These are phyloP conservation scores for Kandelia obovata DNA, from an alignment of 345 rosid species.

Conservation along the genomic window DNA sequence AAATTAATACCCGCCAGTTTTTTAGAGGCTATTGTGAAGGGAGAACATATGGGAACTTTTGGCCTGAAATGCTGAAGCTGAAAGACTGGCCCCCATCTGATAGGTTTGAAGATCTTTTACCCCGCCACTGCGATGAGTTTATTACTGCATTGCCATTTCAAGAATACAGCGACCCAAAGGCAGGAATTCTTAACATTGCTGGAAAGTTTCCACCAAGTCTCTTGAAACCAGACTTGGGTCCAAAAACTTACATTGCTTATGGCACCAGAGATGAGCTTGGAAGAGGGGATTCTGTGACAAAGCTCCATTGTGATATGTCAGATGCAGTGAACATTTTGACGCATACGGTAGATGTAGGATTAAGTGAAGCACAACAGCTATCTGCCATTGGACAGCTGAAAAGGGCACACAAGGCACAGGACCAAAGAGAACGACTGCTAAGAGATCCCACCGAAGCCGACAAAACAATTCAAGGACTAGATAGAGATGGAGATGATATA, in stretches of 20 bases:
- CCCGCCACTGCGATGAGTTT: constrained; percentile 90
- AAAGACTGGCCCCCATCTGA: constrained; percentile 99
- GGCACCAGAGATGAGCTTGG: constrained; percentile 74
- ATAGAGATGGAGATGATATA: constrained; percentile 12
- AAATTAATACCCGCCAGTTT: constrained; percentile 56
- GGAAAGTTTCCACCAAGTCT: constrained; percentile 57
- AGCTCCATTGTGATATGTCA: constrained; percentile 89
- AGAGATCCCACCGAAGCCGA: constrained; percentile 2
- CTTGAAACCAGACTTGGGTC: constrained; percentile 86
- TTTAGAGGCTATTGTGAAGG: constrained; percentile 79
- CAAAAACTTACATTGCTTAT: constrained; percentile 88
- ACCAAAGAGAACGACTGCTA: constrained; percentile 40
- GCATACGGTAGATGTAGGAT: constrained; percentile 54
- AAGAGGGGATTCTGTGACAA: constrained; percentile 93
- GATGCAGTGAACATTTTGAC: constrained; percentile 92
- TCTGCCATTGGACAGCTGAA: constrained; percentile 48
- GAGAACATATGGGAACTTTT: constrained; percentile 59
- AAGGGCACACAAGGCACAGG: constrained; percentile 53
- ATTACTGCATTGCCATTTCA: constrained; percentile 75
- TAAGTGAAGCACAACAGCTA: constrained; percentile 45
- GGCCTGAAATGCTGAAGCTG: constrained; percentile 95
- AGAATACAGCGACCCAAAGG: constrained; percentile 70
- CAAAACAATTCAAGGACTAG: constrained; percentile 4
- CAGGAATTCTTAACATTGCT: constrained; percentile 78
- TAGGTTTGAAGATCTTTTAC: constrained; percentile 76